Evolutionary conservation across 1,139 yeast genomes (phyloP), one percentile per base, ranked within the genome.

Genomic region (Protomyces inouyei): DNA sequence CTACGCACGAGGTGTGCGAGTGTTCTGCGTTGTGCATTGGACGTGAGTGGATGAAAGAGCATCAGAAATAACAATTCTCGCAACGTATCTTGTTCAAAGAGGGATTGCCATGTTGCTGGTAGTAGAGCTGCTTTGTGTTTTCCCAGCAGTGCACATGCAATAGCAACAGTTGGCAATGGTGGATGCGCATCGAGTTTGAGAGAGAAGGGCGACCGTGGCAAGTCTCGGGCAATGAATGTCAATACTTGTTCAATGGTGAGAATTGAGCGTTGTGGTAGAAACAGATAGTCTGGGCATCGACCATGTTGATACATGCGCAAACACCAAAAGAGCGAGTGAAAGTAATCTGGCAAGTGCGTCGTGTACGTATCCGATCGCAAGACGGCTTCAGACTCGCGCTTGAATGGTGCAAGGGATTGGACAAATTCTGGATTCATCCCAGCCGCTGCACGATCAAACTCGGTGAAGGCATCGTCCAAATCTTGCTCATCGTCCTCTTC

Each of bases 191-290:
- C 23, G 12, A 18, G 25, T 4, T 5, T n/a, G 12, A 43, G 18
- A 16, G 25, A 16, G 9, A 43, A 18, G 14, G 48, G 23, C 35
- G 36, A 25, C 23, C 2, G 21, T 12, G 48, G 40, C 35, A 43
- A 35, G 32, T 59, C 63, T 3, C 57, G 52, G 5, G 63, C 56
- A 14, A 52, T 12, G 35, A 40, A 59, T 4, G 57, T 59, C 16
- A 59, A 51, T 3, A 59, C n/a, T 23, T 59, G 63, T 40, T 59
- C 63, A n/a, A 59, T 52, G 18, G 56, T 59, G 16, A 59, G 21
- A 32, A 40, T 38, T 14, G 25, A 14, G 21, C 63, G 57, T 25
- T 40, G 32, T 14, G 53, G 63, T 12, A 52, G 43, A 35, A 59
- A 59, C 1, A 55, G 32, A 14, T 52, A 48, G 38, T 59, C 63